These are phyloP conservation scores for Leccinum pachyderme DNA, from an alignment of 1,284 basidiomycete species.

Conservation along the genomic window DNA sequence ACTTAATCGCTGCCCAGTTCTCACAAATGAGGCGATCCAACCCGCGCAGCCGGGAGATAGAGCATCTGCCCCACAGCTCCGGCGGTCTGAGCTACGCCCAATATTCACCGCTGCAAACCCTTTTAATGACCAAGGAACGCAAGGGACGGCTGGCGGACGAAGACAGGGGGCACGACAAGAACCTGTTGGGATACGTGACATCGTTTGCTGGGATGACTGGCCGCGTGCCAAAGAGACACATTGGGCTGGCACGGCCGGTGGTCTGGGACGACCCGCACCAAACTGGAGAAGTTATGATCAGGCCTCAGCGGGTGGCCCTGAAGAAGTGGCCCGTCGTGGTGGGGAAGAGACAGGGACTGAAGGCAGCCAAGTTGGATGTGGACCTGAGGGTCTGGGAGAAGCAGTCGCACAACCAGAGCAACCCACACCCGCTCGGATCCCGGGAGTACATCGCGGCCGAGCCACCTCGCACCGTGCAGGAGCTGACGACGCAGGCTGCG, in stretches of 20 bases:
- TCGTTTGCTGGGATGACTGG: slow-evolving; percentile 35
- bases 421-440: slow-evolving; percentile 37
- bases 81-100: slow-evolving; percentile 63
- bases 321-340: slow-evolving; percentile 37
- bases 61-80: slow-evolving; percentile 60
- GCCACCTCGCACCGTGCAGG: slow-evolving; percentile 23
- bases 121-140: slow-evolving; percentile 48
- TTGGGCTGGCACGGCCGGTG: slow-evolving; percentile 19
- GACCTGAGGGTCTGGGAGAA: slow-evolving; percentile 30
- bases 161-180: slow-evolving; percentile 9
- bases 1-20: slow-evolving; percentile 39
- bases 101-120: slow-evolving; percentile 50
- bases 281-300: slow-evolving; percentile 29
- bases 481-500: slow-evolving; percentile 16
- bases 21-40: slow-evolving; percentile 31
- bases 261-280: slow-evolving; percentile 32
- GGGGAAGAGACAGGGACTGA: slow-evolving; percentile 38
- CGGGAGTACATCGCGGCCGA: slow-evolving; percentile 37
- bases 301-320: slow-evolving; percentile 29
- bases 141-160: slow-evolving; percentile 56
- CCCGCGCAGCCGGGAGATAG: slow-evolving; percentile 44
- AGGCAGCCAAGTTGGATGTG: slow-evolving; percentile 32
- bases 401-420: slow-evolving; percentile 29
- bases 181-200: slow-evolving; percentile 23
- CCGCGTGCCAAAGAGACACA: slow-evolving; percentile 24